These are phyloP conservation scores for Candida sp. DNA, from an alignment of 1,139 yeast genomes.

Conservation along the genomic window DNA sequence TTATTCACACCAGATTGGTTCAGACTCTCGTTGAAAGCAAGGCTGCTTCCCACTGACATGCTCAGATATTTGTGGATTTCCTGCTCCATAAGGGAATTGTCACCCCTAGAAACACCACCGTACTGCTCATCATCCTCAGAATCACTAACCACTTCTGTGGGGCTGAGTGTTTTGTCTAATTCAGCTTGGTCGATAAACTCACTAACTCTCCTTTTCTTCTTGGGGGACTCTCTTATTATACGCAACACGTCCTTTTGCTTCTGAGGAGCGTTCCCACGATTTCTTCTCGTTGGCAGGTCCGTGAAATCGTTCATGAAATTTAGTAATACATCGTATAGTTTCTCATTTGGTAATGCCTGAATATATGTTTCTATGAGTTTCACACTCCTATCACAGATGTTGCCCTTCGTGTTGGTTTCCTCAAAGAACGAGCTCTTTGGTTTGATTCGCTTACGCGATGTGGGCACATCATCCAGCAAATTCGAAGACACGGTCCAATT, in stretches of 20 bases:
- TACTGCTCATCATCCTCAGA: slow-evolving; percentile 33
- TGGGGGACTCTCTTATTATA: slow-evolving; percentile 11
- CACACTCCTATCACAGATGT: slow-evolving; percentile 26
- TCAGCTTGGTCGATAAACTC: no score
- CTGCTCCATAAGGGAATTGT: slow-evolving; percentile 18
- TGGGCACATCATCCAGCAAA: slow-evolving; percentile 18
- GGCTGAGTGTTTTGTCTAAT: slow-evolving; percentile 17
- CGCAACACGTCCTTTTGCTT: slow-evolving; percentile 5
- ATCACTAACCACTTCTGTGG: slow-evolving; percentile 26
- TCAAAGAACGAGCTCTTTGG: slow-evolving; percentile 23
- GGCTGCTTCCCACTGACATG: neutral
- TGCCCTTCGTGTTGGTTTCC: slow-evolving; percentile 20
- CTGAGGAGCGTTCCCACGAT: neutral
- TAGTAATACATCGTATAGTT: slow-evolving; percentile 8
- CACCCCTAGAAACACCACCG: neutral
- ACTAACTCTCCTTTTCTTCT: slow-evolving; percentile 1
- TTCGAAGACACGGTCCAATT: slow-evolving; percentile 27
- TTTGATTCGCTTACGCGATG: slow-evolving; percentile 23
- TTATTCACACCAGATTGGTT: slow-evolving; percentile 20
- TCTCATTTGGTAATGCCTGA: neutral
- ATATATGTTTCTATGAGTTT: slow-evolving; percentile 19
- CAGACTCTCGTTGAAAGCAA: slow-evolving; percentile 8
- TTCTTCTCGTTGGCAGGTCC: neutral
- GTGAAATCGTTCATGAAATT: slow-evolving; percentile 11
- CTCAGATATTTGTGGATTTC: slow-evolving; percentile 20